Evolutionary conservation across 108 stramenopile species (phyloP).

Genomic region (Conticribra weissflogii): DNA sequence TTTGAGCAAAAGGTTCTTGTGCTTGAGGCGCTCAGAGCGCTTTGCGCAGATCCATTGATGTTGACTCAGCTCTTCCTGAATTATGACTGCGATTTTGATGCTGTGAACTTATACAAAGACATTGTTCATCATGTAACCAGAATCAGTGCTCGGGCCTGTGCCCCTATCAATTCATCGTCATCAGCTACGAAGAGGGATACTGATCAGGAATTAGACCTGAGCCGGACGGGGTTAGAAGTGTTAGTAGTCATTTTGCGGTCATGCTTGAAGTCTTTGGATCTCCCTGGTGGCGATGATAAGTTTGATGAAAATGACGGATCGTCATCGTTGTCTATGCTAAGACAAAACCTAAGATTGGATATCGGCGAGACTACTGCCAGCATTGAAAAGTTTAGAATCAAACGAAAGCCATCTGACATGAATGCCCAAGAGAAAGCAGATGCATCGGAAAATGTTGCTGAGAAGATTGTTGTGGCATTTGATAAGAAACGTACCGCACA

Average conservation of each 20-base stretch:
- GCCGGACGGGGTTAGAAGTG: slow-evolving; percentile 77
- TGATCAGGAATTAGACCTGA: slow-evolving; percentile 74
- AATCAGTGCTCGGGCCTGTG: slow-evolving; percentile 55
- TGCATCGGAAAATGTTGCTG: slow-evolving; percentile 18
- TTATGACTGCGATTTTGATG: slow-evolving; percentile 98
- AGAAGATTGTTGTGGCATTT: slow-evolving; percentile 74
- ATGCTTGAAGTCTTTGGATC: slow-evolving; percentile 68
- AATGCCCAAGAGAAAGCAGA: slow-evolving; percentile 24
- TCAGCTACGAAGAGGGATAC: slow-evolving; percentile 60
- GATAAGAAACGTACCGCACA: slow-evolving; percentile 85
- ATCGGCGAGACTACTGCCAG: slow-evolving; percentile 25
- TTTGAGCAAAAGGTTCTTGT: slow-evolving; percentile 96
- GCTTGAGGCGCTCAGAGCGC: slow-evolving; percentile 88
- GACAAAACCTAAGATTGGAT: slow-evolving; percentile 59
- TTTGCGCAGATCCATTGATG: slow-evolving; percentile 87
- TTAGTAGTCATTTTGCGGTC: slow-evolving; percentile 75
- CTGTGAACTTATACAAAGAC: slow-evolving; percentile 91
- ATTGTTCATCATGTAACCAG: slow-evolving; percentile 91
- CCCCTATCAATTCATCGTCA: slow-evolving; percentile 18
- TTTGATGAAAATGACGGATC: slow-evolving; percentile 62
- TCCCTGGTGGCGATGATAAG: slow-evolving; percentile 61
- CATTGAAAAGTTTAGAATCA: slow-evolving; percentile 1
- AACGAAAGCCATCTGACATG: slow-evolving; percentile 2
- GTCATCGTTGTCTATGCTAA: slow-evolving; percentile 47
- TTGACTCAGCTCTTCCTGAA: slow-evolving; percentile 97